Base-by-base conservation (phyloP, 2,329 filamentous ascomycete species). In the Diaporthe sp. region DNA sequence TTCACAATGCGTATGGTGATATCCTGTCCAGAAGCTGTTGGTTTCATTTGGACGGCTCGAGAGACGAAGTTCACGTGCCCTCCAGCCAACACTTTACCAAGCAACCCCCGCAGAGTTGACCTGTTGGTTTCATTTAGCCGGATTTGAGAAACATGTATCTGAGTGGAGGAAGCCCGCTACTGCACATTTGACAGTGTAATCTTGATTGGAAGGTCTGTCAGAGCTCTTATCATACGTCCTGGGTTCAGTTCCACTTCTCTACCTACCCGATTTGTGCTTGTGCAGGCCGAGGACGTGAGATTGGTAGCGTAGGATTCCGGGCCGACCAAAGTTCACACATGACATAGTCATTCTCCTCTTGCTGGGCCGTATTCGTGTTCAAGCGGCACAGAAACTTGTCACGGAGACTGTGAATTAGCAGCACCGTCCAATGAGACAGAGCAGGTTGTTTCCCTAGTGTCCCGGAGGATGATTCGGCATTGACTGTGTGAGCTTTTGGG, bases 201-300 rank as follows among this genome's bases (percentile, higher is more conserved):
- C 25, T 55, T 55, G 51, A 55, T 55, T 31, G 13, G 51, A 28
- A 55, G 51, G 25, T 31, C 51, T 39, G 20, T 5, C 15, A 60
- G 20, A 60, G 34, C 57, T 60, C 20, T 60, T 37, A 60, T 60
- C 55, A 60, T 39, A n/a, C 31, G 7, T 20, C 34, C 34, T 25
- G 34, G 22, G 42, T 42, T 8, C n/a, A 20, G 17, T 25, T 17
- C 37, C 25, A 28, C 31, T 39, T 39, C 31, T 60, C 20, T 60
- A 60, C 31, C 57, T 60, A 17, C 57, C 57, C 31, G 57, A 60
- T 60, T 37, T 37, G 31, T 60, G 31, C 57, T 39, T 60, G 31
- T n/a, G 17, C 31, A n/a, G 17, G 31, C 17, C 12, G 31, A 60
- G 53, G 20, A 37, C 10, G 34, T 12, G 57, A 20, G 57, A 22